Base-by-base conservation (phyloP, 73 alveolate genomes). In the Paramecium sonneborni region DNA sequence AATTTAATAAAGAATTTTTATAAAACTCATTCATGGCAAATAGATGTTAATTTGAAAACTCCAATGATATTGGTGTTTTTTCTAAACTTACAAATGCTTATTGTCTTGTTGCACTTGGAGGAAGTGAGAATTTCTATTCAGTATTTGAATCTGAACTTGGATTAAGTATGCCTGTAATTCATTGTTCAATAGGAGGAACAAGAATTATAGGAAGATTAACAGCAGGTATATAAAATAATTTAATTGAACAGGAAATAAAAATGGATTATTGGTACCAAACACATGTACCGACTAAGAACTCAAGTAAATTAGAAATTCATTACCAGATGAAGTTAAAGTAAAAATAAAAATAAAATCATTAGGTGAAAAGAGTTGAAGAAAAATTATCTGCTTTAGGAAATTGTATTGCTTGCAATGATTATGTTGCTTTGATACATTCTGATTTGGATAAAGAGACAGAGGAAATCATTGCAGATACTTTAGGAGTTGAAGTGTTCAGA, bases 381-480 rank as follows among this genome's bases (percentile, higher is more conserved):
- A 95, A 99, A 56, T 96, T 98, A 72, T 92, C 98, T 1, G 99
- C 99, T 6, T 93, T 98, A 18, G 99, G 99, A 34, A 98, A 98
- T 67, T 94, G 97, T 84, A 96, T 98, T 57, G 98, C 99, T 67
- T 97, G 99, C 95, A 98, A 98, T 92, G 99, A 98, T 93, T 98
- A 98, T 85, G 98, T 96, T 76, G 99, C 99, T 12, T 92, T 98
- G 72, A 97, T 98, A 35, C 99, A 98, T 95, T 99, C 99, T 23
- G 99, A 98, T 85, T 68, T 98, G 48, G 99, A 98, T 86, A 98
- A 97, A 85, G 99, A 98, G 93, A 98, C 99, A 1, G 99, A 98
- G 87, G 99, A 98, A 86, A 97, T 98, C 57, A 96, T 98, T 67
- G 97, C 97, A 10, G 99, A 98, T 92, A 96, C 98, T 5, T 95